A percentile compares a stretch with the other conserved stretches of the same genome.
phyloP scores from a whole-genome alignment of 495 filamentous ascomycete species.

The Talaromyces stipitatus region DNA sequence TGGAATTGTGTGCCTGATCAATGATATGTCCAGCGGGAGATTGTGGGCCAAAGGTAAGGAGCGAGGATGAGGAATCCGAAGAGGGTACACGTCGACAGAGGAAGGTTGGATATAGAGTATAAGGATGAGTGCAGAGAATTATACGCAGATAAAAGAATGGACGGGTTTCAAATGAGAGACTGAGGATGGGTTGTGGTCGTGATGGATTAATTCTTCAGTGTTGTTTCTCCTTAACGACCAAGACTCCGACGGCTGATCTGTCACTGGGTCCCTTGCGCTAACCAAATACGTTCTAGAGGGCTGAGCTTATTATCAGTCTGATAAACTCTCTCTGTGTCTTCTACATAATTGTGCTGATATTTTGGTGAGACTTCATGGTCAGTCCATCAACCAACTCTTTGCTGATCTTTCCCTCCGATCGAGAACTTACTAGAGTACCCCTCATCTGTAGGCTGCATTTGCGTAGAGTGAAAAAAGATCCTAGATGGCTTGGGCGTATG shows the following conservation, averaged over 20 bases:
- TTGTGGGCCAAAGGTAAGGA: conserved; percentile 1
- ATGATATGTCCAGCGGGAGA: not conserved
- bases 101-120: not conserved
- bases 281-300: not conserved
- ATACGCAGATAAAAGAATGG: not conserved
- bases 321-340: too few relatives aligned
- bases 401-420: too few relatives aligned
- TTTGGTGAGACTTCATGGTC: too few relatives aligned
- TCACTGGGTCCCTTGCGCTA: not conserved
- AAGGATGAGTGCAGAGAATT: not conserved
- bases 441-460: too few relatives aligned
- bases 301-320: not conserved
- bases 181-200: not conserved
- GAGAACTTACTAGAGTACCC: too few relatives aligned
- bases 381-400: too few relatives aligned
- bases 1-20: not conserved
- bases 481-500: too few relatives aligned
- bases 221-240: not conserved
- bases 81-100: not conserved
- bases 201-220: not conserved
- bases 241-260: not conserved
- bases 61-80: not conserved
- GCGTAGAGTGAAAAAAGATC: too few relatives aligned
- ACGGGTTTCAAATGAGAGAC: not conserved
- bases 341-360: too few relatives aligned